phyloP scores from a whole-genome alignment of 2,329 filamentous ascomycete genomes.

The Endothia cerciana region DNA sequence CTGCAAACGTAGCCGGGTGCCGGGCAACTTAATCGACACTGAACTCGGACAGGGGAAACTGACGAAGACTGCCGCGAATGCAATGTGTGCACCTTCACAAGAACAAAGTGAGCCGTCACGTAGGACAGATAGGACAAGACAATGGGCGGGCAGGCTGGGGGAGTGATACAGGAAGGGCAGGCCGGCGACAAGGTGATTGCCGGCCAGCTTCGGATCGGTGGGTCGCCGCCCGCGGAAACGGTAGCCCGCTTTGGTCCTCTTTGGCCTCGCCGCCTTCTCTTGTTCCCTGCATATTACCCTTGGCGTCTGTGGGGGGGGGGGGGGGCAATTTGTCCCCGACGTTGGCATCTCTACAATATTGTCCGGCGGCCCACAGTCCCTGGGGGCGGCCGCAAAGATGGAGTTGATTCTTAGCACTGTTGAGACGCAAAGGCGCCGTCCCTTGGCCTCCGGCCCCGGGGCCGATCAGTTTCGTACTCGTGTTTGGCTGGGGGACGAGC shows the following conservation, averaged over 20 bases:
- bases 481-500: background rate
- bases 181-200: background rate
- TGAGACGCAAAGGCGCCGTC: background rate
- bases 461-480: constrained; percentile 1
- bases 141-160: background rate
- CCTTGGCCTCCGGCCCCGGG: background rate
- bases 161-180: background rate
- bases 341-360: background rate
- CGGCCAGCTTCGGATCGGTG: constrained; percentile 1
- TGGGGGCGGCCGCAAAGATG: background rate
- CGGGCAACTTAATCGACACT: constrained; percentile 40
- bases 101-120: constrained; percentile 9
- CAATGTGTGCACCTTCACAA: constrained; percentile 53
- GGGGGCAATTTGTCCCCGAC: background rate
- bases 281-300: background rate
- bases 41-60: constrained; percentile 52
- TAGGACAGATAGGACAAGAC: background rate
- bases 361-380: background rate
- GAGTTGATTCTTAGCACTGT: background rate
- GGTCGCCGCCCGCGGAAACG: constrained; percentile 13
- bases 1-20: constrained; percentile 60
- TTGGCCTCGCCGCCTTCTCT: background rate
- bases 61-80: constrained; percentile 37
- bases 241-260: background rate
- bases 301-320: background rate